phyloP scores from a whole-genome alignment of 768 basidiomycete genomes.

The Leucocoprinus sp. region DNA sequence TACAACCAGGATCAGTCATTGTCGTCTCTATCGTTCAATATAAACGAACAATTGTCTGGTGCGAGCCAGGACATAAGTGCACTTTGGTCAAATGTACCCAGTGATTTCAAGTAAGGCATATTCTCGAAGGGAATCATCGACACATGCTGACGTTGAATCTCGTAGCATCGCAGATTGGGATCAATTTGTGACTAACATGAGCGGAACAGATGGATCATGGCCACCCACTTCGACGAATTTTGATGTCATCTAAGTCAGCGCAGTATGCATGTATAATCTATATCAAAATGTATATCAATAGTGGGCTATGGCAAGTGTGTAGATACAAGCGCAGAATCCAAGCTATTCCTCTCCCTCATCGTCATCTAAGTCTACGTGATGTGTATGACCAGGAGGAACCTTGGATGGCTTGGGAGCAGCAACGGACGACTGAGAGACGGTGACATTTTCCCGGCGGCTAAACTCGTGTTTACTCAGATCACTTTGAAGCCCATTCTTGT shows the following conservation, averaged over 20 bases:
- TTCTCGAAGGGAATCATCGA: background rate
- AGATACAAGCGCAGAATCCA: too few species aligned
- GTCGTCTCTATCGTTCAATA: background rate
- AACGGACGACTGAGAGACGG: background rate
- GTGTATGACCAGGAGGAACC: background rate
- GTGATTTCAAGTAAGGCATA: slow-evolving; percentile 39
- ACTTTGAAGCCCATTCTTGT: too few species aligned
- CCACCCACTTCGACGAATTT: background rate
- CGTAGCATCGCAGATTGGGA: slow-evolving; percentile 20
- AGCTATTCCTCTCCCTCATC: slow-evolving; percentile 1
- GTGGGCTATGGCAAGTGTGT: too few species aligned
- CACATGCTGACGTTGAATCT: background rate
- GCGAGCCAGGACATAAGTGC: slow-evolving; percentile 33
- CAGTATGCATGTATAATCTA: too few species aligned
- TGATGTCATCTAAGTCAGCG: background rate
- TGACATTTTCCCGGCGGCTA: too few species aligned
- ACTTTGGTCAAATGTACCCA: slow-evolving; percentile 50
- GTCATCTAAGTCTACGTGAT: background rate
- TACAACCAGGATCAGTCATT: background rate
- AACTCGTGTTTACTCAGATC: too few species aligned
- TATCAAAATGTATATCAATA: too few species aligned
- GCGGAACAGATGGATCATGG: background rate
- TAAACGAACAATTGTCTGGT: slow-evolving; percentile 3
- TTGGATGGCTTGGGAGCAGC: background rate
- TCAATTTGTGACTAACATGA: slow-evolving; percentile 14